phyloP scores from a whole-genome alignment of 2,329 filamentous ascomycete species.

The Parascedosporium putredinis region DNA sequence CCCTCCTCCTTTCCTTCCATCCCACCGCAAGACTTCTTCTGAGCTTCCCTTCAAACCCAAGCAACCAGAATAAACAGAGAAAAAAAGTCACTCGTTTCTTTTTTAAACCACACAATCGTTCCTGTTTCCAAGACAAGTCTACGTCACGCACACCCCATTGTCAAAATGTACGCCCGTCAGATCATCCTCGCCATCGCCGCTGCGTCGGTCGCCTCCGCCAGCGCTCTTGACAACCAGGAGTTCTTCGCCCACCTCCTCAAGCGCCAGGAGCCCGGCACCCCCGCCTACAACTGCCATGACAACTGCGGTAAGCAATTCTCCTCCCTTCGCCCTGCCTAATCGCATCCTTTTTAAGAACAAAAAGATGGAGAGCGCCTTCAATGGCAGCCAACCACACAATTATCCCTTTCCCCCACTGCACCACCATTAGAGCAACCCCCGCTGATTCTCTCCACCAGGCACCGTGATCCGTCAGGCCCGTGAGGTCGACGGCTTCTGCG shows the following conservation, averaged over 20 bases:
- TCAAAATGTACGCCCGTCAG: not conserved
- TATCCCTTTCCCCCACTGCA: no score
- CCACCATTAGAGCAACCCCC: no score
- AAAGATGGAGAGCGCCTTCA: constrained; percentile 6
- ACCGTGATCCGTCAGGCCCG: constrained; percentile 22
- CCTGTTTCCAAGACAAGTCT: not conserved
- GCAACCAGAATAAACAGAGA: no score
- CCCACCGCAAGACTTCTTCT: no score
- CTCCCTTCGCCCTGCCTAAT: not conserved
- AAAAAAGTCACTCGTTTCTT: not conserved
- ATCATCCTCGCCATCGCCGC: not conserved
- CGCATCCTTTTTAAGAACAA: not conserved
- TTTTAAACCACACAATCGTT: no score
- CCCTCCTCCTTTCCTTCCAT: not conserved
- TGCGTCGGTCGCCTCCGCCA: constrained; percentile 9
- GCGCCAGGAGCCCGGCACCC: constrained; percentile 33
- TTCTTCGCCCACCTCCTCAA: constrained; percentile 17
- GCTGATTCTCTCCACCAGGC: constrained; percentile 6
- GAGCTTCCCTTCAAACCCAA: no score
- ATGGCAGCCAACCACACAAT: no score
- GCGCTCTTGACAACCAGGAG: constrained; percentile 5
- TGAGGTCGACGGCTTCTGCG: constrained; percentile 23
- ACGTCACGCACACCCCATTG: not conserved
- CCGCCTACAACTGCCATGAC: constrained; percentile 33
- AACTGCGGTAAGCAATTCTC: constrained; percentile 28